phyloP scores from a whole-genome alignment of 2,329 filamentous ascomycete species.

The Aureobasidium sp. region DNA sequence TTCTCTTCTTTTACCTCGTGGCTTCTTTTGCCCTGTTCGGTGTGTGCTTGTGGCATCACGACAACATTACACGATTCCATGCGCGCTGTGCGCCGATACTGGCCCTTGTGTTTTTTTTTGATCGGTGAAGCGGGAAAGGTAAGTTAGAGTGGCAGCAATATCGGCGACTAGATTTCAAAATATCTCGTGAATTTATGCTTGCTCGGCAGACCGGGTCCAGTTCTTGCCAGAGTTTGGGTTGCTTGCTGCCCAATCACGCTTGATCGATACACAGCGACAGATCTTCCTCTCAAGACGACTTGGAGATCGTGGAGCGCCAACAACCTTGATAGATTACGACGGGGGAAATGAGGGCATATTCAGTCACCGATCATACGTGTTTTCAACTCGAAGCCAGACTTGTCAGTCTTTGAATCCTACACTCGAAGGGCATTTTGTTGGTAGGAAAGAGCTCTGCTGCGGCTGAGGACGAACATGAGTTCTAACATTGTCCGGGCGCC shows the following conservation, averaged over 20 bases:
- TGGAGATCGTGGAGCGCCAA: conserved; percentile 8
- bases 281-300: conserved; percentile 2
- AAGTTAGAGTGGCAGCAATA: conserved; percentile 1
- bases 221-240: background rate
- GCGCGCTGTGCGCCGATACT: background rate
- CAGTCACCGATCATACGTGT: background rate
- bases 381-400: background rate
- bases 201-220: background rate
- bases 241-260: conserved; percentile 8
- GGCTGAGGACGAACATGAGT: background rate
- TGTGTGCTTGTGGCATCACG: conserved; percentile 1
- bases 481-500: background rate
- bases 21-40: background rate
- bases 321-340: conserved; percentile 5
- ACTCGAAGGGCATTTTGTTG: background rate
- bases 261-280: conserved; percentile 1
- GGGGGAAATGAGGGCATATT: background rate
- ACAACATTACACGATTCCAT: conserved; percentile 1
- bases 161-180: background rate
- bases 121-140: background rate
- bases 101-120: background rate
- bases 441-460: background rate
- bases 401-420: background rate
- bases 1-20: background rate
- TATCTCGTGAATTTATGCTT: background rate